Percentiles rank a stretch among this genome's conserved stretches.
Evolutionary conservation across 805 yeast species (phyloP).

Genomic region (Wickerhamomyces chambardii): DNA sequence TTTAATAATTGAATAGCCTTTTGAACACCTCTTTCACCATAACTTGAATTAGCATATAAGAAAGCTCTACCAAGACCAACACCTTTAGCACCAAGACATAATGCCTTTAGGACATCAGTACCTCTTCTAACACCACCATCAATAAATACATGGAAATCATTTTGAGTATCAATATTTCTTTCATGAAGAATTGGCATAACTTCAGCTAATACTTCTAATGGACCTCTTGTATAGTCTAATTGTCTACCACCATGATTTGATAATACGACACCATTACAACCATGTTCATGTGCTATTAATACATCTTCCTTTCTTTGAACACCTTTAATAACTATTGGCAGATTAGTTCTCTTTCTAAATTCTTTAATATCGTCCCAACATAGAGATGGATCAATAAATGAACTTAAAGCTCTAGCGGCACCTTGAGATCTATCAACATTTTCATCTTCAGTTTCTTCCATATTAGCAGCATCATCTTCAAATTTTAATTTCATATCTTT

Average conservation of each 20-base stretch:
- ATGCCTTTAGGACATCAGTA: slow-evolving; percentile 55
- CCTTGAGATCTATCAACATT: slow-evolving; percentile 66
- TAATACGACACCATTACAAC: slow-evolving; percentile 69
- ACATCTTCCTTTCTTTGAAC: slow-evolving; percentile 82
- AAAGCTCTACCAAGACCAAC: slow-evolving; percentile 67
- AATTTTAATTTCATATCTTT: slow-evolving; percentile 71
- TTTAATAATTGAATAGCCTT: slow-evolving; percentile 52
- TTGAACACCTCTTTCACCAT: slow-evolving; percentile 57
- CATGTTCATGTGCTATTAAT: slow-evolving; percentile 59
- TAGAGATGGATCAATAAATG: slow-evolving; percentile 68
- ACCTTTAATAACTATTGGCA: slow-evolving; percentile 74
- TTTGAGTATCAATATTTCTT: slow-evolving; percentile 35
- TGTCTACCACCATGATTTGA: slow-evolving; percentile 92
- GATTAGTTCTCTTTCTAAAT: slow-evolving; percentile 42
- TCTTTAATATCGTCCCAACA: slow-evolving; percentile 58
- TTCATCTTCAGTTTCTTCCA: slow-evolving; percentile 36
- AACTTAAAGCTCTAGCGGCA: slow-evolving; percentile 80
- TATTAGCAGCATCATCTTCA: slow-evolving; percentile 35
- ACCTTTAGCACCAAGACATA: slow-evolving; percentile 63
- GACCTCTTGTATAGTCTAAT: slow-evolving; percentile 74
- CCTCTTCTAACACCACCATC: slow-evolving; percentile 71
- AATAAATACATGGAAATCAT: slow-evolving; percentile 45
- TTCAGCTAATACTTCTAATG: slow-evolving; percentile 68
- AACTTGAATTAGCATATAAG: slow-evolving; percentile 52
- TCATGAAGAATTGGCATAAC: slow-evolving; percentile 43